A percentile compares a stretch with the other conserved stretches of the same genome.
Evolutionary conservation across 495 filamentous ascomycete genomes (phyloP).

Genomic region (Aspergillus biplanus): DNA sequence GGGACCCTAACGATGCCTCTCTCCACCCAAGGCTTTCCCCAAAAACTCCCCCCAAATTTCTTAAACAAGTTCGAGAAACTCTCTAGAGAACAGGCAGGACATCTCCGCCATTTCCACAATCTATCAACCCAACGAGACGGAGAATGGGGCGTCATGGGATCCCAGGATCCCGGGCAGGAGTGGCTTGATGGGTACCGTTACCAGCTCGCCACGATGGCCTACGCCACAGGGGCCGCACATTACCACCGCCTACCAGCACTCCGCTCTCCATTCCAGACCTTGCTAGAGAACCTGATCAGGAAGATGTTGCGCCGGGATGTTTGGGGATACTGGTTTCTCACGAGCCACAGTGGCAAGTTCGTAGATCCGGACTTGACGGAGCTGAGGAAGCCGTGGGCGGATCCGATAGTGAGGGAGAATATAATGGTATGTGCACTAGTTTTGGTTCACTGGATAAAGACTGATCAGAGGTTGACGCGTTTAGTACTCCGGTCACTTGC

Average conservation of each 20-base stretch:
- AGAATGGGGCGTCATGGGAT: constrained; percentile 41
- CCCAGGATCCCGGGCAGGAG: constrained; percentile 38
- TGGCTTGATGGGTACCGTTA: constrained; percentile 42
- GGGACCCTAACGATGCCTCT: background rate
- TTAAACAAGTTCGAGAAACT: constrained; percentile 48
- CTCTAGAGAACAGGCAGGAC: constrained; percentile 33
- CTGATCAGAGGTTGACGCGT: background rate
- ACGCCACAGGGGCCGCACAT: constrained; percentile 32
- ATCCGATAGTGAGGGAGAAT: constrained; percentile 38
- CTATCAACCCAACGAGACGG: constrained; percentile 34
- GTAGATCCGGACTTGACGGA: constrained; percentile 38
- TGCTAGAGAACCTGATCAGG: constrained; percentile 30
- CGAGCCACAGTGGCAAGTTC: constrained; percentile 29
- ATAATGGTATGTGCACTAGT: constrained; percentile 28
- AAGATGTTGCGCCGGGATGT: constrained; percentile 43
- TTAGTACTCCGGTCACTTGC: constrained; percentile 34
- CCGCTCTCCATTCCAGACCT: constrained; percentile 27
- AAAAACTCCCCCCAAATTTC: background rate
- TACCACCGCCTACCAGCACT: constrained; percentile 39
- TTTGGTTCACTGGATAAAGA: background rate
- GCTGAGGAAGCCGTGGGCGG: constrained; percentile 41
- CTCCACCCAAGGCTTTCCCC: background rate
- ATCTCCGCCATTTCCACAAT: constrained; percentile 46
- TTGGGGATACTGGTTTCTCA: constrained; percentile 44
- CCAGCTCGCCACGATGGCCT: constrained; percentile 42